These are phyloP conservation scores for Hordeum pubiflorum DNA, from an alignment of 202 grass and related monocot species.

Conservation along the genomic window DNA sequence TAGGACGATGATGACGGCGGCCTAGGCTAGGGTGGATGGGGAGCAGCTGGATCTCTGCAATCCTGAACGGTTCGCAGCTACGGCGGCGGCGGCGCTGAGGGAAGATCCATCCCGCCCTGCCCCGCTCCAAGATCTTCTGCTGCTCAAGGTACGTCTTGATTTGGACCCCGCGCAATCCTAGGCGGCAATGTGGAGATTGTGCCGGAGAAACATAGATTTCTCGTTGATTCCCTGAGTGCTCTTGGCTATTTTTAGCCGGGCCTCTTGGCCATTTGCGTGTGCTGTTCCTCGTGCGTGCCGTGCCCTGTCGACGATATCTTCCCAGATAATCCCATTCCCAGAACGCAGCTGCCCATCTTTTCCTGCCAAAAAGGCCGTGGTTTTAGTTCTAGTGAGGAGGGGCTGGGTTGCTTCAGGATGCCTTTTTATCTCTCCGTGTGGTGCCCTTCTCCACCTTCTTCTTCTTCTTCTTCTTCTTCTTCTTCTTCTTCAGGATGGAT, in stretches of 20 bases:
- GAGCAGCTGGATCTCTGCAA: constrained; percentile 33
- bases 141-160: constrained; percentile 31
- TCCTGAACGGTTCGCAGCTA: background rate
- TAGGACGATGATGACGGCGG: background rate
- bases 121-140: background rate
- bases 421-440: background rate
- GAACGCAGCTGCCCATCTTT: background rate
- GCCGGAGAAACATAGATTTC: background rate
- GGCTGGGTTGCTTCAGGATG: background rate
- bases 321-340: background rate
- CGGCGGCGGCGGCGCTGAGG: background rate
- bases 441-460: background rate
- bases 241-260: background rate
- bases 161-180: constrained; percentile 3
- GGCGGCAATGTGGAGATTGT: background rate
- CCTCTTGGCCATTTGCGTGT: background rate
- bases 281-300: background rate
- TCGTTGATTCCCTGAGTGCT: background rate
- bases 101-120: background rate
- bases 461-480: no score
- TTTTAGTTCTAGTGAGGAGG: background rate
- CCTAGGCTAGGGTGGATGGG: constrained; percentile 23
- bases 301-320: background rate
- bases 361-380: background rate
- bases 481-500: background rate